Evolutionary conservation across 768 basidiomycete genomes (phyloP).

Genomic region (Lentinula guzmanii): DNA sequence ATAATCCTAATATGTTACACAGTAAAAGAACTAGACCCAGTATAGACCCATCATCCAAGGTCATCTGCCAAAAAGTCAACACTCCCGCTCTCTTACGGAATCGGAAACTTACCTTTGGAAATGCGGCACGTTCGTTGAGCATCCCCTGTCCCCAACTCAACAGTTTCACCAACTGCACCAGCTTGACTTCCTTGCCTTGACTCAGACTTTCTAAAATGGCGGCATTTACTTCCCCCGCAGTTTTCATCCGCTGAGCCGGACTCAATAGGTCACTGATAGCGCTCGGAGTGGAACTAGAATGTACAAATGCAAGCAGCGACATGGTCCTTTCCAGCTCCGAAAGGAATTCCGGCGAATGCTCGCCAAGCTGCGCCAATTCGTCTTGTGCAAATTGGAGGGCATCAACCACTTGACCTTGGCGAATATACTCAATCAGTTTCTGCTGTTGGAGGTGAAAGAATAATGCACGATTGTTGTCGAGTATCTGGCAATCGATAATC

Average conservation of each 20-base stretch:
- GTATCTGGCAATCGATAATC: conserved; percentile 56
- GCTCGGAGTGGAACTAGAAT: conserved; percentile 50
- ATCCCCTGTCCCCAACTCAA: conserved; percentile 84
- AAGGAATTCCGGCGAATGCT: conserved; percentile 92
- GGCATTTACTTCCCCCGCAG: conserved; percentile 93
- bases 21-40: conserved; percentile 10
- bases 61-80: conserved; percentile 1
- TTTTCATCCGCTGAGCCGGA: conserved; percentile 84
- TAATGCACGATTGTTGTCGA: conserved; percentile 90
- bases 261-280: conserved; percentile 76
- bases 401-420: conserved; percentile 68
- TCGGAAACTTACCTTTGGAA: conserved; percentile 35
- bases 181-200: conserved; percentile 89
- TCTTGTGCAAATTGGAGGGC: conserved; percentile 90
- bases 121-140: conserved; percentile 72
- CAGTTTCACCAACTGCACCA: conserved; percentile 76
- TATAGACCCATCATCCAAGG: conserved; percentile 11
- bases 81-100: conserved; percentile 13
- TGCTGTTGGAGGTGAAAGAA: conserved; percentile 97
- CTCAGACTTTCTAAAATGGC: conserved; percentile 90
- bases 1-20: neutral
- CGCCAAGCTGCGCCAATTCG: conserved; percentile 91
- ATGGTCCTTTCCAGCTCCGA: conserved; percentile 91
- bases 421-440: conserved; percentile 91
- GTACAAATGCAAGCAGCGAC: conserved; percentile 84